A percentile compares a stretch with the other conserved stretches of the same genome.
Evolutionary conservation across 164 flowering plant species (phyloP).

Genomic region (Nymphaea thermarum): DNA sequence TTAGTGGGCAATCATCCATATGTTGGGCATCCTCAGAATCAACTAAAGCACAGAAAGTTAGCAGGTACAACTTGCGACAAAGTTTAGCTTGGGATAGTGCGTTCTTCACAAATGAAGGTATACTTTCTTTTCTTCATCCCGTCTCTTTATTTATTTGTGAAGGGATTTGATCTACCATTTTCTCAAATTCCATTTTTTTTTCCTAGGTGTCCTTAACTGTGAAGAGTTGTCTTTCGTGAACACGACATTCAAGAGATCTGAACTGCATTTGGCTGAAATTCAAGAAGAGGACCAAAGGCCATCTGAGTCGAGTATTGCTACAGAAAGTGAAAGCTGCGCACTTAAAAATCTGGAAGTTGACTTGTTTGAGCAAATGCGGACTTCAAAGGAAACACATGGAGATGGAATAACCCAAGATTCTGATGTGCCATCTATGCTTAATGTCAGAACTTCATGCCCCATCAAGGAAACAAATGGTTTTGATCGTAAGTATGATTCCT

Average conservation of each 20-base stretch:
- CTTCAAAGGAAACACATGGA: constrained; percentile 59
- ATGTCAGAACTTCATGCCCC: constrained; percentile 10
- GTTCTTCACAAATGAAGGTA: constrained; percentile 79
- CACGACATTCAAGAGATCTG: constrained; percentile 32
- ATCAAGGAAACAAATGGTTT: constrained; percentile 8
- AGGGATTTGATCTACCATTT: constrained; percentile 1
- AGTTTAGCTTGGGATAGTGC: constrained; percentile 99
- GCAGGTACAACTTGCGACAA: constrained; percentile 78
- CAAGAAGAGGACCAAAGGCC: constrained; percentile 65
- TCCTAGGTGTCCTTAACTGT: constrained; percentile 73
- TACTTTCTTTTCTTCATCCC: background rate
- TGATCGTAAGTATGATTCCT: constrained; percentile 26
- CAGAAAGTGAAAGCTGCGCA: constrained; percentile 55
- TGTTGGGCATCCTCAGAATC: constrained; percentile 27
- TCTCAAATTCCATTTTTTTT: background rate
- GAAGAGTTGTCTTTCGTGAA: constrained; percentile 78
- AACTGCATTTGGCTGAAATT: constrained; percentile 47
- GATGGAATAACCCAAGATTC: constrained; percentile 13
- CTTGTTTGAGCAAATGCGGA: constrained; percentile 65
- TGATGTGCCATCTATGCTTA: constrained; percentile 10
- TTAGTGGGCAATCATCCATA: constrained; percentile 13
- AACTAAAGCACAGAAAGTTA: constrained; percentile 20
- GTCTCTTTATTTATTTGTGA: background rate
- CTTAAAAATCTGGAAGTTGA: constrained; percentile 61
- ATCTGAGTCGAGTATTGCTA: constrained; percentile 55